Percentiles rank a stretch among this genome's conserved stretches.
Evolutionary conservation across 768 basidiomycete species (phyloP).

Genomic region (Fistulinella prunicolor): DNA sequence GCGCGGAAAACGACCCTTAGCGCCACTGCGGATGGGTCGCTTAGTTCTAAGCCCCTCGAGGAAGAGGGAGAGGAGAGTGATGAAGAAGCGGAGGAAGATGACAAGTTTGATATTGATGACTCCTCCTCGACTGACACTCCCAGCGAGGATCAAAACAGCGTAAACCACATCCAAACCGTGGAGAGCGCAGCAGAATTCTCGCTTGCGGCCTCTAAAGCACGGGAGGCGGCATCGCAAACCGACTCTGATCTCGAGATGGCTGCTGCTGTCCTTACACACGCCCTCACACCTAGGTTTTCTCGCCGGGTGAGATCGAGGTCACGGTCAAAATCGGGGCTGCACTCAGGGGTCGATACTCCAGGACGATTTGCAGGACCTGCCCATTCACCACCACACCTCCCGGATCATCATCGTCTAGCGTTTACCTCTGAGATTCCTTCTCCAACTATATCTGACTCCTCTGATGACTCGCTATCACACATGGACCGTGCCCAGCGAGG

Average conservation of each 20-base stretch:
- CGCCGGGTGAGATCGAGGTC: constrained; percentile 32
- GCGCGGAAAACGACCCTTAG: constrained; percentile 13
- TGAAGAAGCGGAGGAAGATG: constrained; percentile 46
- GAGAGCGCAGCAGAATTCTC: constrained; percentile 13
- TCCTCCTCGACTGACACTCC: constrained; percentile 62
- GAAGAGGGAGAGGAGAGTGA: constrained; percentile 42
- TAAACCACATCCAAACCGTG: constrained; percentile 10
- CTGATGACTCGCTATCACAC: constrained; percentile 32
- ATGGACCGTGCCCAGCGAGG: constrained; percentile 43
- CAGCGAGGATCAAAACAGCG: not conserved
- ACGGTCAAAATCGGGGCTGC: constrained; percentile 36
- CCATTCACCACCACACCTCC: constrained; percentile 44
- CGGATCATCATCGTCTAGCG: constrained; percentile 13
- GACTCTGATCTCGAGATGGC: constrained; percentile 31
- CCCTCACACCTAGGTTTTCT: constrained; percentile 28
- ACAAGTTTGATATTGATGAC: constrained; percentile 93
- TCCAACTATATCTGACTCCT: constrained; percentile 41
- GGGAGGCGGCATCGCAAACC: constrained; percentile 24
- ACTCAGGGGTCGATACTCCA: constrained; percentile 63
- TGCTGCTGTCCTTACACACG: constrained; percentile 34
- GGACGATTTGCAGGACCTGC: constrained; percentile 53
- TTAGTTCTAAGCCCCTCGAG: constrained; percentile 25
- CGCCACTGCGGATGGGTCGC: constrained; percentile 6
- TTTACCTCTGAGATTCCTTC: constrained; percentile 35
- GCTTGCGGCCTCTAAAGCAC: constrained; percentile 28